Evolutionary conservation across 148 eudicot species (phyloP).

Genomic region (Vaccinium corymbosum): DNA sequence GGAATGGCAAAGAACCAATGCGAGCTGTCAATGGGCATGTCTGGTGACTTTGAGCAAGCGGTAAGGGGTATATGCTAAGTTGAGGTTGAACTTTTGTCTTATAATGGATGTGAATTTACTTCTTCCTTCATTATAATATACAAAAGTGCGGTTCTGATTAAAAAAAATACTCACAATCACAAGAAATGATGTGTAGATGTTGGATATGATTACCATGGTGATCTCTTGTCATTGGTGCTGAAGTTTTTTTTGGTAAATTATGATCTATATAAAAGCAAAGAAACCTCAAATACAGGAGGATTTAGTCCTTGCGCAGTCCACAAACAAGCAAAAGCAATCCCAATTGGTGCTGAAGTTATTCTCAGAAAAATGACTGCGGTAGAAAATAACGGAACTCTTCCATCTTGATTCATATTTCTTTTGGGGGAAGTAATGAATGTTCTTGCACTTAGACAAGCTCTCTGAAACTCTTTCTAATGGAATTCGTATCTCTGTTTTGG

Average conservation of each 20-base stretch:
- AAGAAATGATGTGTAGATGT: neutral
- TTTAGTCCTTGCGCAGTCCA: too few species aligned
- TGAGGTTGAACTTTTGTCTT: neutral
- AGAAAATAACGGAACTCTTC: neutral
- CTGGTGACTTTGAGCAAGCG: constrained; percentile 92
- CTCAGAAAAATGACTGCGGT: neutral
- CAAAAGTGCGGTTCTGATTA: neutral
- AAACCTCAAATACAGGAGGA: too few species aligned
- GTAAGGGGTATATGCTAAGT: constrained; percentile 33
- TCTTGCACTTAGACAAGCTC: neutral
- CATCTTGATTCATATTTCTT: neutral
- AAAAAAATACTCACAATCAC: neutral
- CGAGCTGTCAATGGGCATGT: constrained; percentile 98
- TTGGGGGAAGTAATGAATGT: neutral
- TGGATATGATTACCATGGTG: neutral
- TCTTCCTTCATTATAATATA: neutral
- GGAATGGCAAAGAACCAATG: constrained; percentile 64
- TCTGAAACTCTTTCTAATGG: neutral
- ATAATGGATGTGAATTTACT: constrained; percentile 9
- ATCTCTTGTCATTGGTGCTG: neutral
- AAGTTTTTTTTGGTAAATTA: neutral
- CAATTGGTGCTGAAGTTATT: neutral
- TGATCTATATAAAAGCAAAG: neutral
- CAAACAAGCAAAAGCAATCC: too few species aligned
- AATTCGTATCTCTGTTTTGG: neutral